A percentile compares a stretch with the other conserved stretches of the same genome.
Evolutionary conservation across 805 yeast genomes (phyloP).

Genomic region (Debaryomyces maramus): DNA sequence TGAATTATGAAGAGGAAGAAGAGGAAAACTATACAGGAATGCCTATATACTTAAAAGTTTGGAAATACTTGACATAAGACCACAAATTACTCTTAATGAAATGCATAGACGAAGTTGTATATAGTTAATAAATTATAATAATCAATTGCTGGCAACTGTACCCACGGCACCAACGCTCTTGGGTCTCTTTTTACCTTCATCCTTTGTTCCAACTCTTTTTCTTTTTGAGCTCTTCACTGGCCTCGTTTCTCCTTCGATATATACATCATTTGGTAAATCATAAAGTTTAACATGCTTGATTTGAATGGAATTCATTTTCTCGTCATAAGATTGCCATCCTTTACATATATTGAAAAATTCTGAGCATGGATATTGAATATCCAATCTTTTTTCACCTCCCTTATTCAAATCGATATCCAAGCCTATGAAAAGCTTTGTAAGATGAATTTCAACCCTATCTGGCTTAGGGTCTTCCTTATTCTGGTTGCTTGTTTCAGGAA

Average conservation of each 20-base stretch:
- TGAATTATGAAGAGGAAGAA: constrained; percentile 44
- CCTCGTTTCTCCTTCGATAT: constrained; percentile 68
- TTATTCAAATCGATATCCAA: constrained; percentile 51
- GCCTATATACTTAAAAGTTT: constrained; percentile 15
- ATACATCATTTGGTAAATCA: constrained; percentile 85
- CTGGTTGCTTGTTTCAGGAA: constrained; percentile 5
- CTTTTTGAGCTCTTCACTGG: constrained; percentile 58
- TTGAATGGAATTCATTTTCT: constrained; percentile 58
- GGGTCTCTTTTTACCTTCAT: constrained; percentile 20
- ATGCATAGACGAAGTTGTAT: background rate
- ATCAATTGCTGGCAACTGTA: constrained; percentile 14
- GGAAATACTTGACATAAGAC: constrained; percentile 12
- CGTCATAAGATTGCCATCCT: constrained; percentile 66
- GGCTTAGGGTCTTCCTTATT: constrained; percentile 8
- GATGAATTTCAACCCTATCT: constrained; percentile 40
- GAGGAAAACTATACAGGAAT: constrained; percentile 23
- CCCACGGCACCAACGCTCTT: constrained; percentile 18
- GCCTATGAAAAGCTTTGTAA: constrained; percentile 82
- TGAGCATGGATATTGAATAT: constrained; percentile 84
- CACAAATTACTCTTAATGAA: background rate
- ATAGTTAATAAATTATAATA: constrained; percentile 8
- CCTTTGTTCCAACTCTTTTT: constrained; percentile 25
- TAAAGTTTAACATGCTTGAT: constrained; percentile 62
- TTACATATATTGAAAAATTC: constrained; percentile 84
- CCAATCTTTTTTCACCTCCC: constrained; percentile 56